Evolutionary conservation across 2,329 filamentous ascomycete genomes (phyloP).

Genomic region (Exophiala lecanii-corni): DNA sequence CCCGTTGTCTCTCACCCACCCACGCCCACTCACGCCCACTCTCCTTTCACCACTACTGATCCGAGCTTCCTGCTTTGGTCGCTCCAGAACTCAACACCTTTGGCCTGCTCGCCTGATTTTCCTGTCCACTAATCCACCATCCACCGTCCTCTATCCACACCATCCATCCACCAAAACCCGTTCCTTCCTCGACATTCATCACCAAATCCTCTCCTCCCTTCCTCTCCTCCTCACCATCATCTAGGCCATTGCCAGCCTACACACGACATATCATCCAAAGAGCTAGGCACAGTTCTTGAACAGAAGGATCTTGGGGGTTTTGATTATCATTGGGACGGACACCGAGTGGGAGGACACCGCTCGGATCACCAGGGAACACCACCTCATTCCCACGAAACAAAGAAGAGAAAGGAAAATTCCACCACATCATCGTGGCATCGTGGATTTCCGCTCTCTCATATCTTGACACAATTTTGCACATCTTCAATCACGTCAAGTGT

Average conservation of each 20-base stretch:
- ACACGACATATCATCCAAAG: slow-evolving; percentile 11
- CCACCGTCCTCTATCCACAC: no score
- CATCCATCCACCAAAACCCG: slow-evolving; percentile 7
- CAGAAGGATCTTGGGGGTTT: no score
- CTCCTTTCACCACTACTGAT: slow-evolving; percentile 17
- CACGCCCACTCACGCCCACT: slow-evolving; percentile 6
- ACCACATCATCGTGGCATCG: not conserved
- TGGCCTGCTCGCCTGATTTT: slow-evolving; percentile 16
- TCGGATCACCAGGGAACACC: slow-evolving; percentile 1
- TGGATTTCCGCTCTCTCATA: not conserved
- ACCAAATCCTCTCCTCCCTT: not conserved
- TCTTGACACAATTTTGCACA: no score
- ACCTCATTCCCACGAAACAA: not conserved
- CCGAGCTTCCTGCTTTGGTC: slow-evolving; percentile 19
- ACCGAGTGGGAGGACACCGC: slow-evolving; percentile 11
- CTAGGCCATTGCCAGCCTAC: slow-evolving; percentile 22
- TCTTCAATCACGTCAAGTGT: not conserved
- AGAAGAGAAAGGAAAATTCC: not conserved
- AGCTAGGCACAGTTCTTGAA: no score
- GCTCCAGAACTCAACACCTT: slow-evolving; percentile 25
- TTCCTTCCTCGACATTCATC: slow-evolving; percentile 9
- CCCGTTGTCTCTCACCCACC: no score
- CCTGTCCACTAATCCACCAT: slow-evolving; percentile 12
- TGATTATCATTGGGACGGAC: slow-evolving; percentile 4
- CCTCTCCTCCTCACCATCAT: slow-evolving; percentile 4